phyloP scores from a whole-genome alignment of 371 early-diverging fungal species.

The Dinochytrium kinnereticum region DNA sequence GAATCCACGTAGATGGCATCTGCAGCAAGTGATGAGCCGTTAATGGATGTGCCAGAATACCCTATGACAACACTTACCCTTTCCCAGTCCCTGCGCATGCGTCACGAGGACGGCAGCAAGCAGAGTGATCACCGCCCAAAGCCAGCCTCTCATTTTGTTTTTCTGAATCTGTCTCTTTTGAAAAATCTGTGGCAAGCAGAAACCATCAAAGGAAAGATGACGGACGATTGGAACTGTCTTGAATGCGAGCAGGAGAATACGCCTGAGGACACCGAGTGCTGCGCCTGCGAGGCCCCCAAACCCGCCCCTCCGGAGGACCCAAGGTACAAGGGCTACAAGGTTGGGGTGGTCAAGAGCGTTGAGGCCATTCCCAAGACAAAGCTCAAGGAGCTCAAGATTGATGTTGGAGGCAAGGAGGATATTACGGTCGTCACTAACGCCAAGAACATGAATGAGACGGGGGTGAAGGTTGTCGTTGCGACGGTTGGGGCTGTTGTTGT shows the following conservation, averaged over 20 bases:
- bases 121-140: not conserved
- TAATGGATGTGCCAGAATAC: no score
- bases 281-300: constrained; percentile 24
- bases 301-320: not conserved
- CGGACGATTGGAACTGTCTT: constrained; percentile 22
- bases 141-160: not conserved
- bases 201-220: not conserved
- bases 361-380: constrained; percentile 29
- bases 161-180: not conserved
- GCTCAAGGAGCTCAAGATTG: constrained; percentile 2
- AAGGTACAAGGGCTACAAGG: constrained; percentile 19
- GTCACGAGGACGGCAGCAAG: not conserved
- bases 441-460: constrained; percentile 19
- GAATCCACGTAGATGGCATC: not conserved
- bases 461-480: constrained; percentile 28
- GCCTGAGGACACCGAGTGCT: constrained; percentile 19
- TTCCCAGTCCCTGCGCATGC: not conserved
- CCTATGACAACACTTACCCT: no score
- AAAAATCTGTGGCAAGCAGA: not conserved
- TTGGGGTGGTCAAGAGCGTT: constrained; percentile 19
- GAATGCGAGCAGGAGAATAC: constrained; percentile 26
- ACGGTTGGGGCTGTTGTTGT: constrained; percentile 48
- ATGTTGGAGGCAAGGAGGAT: not conserved
- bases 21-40: no score
- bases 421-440: constrained; percentile 34